These are phyloP conservation scores for Ziziphus jujuba DNA, from an alignment of 306 rosid species.

Conservation along the genomic window DNA sequence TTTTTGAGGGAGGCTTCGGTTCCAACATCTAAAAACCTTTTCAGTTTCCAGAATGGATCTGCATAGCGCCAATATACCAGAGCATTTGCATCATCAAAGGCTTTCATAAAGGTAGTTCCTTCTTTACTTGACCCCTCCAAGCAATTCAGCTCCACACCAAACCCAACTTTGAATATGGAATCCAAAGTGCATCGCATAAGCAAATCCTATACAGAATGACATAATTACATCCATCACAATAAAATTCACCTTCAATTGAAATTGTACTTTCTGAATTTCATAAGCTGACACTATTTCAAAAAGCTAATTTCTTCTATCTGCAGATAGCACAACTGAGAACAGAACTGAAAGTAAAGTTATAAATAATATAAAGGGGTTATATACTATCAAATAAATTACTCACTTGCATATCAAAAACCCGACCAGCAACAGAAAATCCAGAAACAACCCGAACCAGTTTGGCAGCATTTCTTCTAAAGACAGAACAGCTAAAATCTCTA, in stretches of 20 bases:
- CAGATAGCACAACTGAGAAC: too few species aligned
- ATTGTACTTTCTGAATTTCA: too few species aligned
- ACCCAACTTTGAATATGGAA: conserved; percentile 84
- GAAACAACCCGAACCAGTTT: conserved; percentile 48
- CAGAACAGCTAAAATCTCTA: conserved; percentile 60
- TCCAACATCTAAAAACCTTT: conserved; percentile 63
- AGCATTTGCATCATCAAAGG: conserved; percentile 74
- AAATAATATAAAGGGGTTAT: too few species aligned
- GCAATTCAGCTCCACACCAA: conserved; percentile 79
- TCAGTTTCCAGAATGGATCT: conserved; percentile 74
- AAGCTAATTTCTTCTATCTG: too few species aligned
- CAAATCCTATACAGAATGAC: conserved; percentile 40
- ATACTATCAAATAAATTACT: conserved; percentile 8
- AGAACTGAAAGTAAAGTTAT: too few species aligned
- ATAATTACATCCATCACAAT: background rate
- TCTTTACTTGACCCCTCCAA: conserved; percentile 61
- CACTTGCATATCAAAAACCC: conserved; percentile 64
- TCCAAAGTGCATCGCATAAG: conserved; percentile 71
- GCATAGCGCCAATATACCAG: conserved; percentile 58
- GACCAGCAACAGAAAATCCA: conserved; percentile 24
- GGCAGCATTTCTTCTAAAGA: conserved; percentile 53
- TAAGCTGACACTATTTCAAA: too few species aligned
- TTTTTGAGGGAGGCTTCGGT: conserved; percentile 55
- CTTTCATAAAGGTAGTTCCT: conserved; percentile 60
- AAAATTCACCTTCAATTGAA: background rate